Conservation (phyloP, 192 early-diverging fungal species). For the Podila epigama region DNA sequence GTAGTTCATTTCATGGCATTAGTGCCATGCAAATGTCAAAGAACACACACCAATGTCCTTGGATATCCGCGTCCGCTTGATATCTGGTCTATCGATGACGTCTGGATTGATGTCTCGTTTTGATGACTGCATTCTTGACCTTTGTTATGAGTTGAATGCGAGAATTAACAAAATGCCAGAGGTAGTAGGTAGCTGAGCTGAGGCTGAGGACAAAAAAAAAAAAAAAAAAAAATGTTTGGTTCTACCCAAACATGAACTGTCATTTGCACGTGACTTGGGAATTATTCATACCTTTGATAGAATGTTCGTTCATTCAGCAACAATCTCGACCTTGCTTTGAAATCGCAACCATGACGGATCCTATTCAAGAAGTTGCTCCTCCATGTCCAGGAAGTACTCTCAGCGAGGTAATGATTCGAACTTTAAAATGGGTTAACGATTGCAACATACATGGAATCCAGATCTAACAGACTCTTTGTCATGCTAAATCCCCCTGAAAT, state of each 20-base stretch:
- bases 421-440: no score
- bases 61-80: constrained; percentile 26
- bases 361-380: neutral
- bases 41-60: constrained; percentile 29
- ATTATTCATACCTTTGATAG: neutral
- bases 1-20: neutral
- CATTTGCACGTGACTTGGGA: no score
- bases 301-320: neutral
- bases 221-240: no score
- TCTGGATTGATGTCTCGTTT: neutral
- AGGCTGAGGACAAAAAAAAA: constrained; percentile 8
- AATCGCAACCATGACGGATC: neutral
- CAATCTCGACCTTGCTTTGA: no score
- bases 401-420: neutral
- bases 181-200: neutral
- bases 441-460: no score
- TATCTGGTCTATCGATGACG: constrained; percentile 15
- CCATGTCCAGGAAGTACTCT: neutral
- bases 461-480: no score
- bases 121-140: constrained; percentile 5
- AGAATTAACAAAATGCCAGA: neutral
- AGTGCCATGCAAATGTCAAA: neutral
- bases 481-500: no score
- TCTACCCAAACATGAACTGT: no score
- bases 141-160: neutral